These are phyloP conservation scores for Penicillium sp. DNA, from an alignment of 2,329 filamentous ascomycete species.

Conservation along the genomic window DNA sequence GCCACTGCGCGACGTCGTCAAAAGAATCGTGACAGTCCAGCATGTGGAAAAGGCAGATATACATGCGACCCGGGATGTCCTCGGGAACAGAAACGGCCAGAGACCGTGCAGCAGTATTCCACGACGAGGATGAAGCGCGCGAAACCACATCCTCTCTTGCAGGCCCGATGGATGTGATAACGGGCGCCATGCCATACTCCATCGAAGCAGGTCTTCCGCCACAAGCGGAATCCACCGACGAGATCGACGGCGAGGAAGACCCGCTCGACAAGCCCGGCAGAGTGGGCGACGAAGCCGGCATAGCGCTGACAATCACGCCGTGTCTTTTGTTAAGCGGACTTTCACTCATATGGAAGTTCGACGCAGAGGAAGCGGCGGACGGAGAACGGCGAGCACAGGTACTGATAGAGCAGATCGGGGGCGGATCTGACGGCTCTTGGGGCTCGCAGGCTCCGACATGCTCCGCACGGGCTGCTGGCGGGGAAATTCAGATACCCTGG, in stretches of 20 bases:
- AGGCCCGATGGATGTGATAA: conserved; percentile 4
- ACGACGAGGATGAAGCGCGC: conserved; percentile 26
- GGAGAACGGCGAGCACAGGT: background rate
- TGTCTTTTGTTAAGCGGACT: conserved; percentile 7
- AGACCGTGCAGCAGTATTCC: conserved; percentile 14
- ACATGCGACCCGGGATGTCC: conserved; percentile 14
- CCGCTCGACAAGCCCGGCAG: conserved; percentile 34
- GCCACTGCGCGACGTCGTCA: conserved; percentile 40
- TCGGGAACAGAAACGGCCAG: conserved; percentile 1
- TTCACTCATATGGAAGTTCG: background rate
- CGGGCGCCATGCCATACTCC: conserved; percentile 1
- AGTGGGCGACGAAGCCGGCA: conserved; percentile 20
- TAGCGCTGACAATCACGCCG: conserved; percentile 10
- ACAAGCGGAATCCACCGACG: conserved; percentile 30
- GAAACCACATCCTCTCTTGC: conserved; percentile 2
- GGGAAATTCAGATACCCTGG: background rate
- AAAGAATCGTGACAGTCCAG: conserved; percentile 44
- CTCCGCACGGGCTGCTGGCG: conserved; percentile 13
- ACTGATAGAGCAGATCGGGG: background rate
- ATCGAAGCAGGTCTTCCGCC: conserved; percentile 2
- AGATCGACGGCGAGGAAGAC: conserved; percentile 28
- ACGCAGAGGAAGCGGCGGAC: background rate
- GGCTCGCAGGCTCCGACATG: conserved; percentile 20
- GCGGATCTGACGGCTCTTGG: background rate
- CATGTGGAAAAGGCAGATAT: conserved; percentile 46